These are phyloP conservation scores for Musa itinerans DNA, from an alignment of 176 grass and related monocot genomes.

Conservation along the genomic window DNA sequence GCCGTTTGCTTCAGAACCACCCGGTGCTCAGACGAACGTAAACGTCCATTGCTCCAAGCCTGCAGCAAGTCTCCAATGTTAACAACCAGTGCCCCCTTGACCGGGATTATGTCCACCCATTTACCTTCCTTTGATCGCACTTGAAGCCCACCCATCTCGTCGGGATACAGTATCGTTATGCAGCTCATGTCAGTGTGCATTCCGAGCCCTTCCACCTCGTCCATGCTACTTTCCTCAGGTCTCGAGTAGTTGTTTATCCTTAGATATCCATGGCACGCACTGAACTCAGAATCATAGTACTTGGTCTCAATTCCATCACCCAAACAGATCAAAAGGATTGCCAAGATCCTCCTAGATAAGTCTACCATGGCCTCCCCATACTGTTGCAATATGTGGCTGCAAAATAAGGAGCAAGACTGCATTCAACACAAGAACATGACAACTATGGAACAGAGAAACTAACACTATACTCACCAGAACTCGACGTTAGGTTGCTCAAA, in stretches of 20 bases:
- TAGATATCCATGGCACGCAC: constrained; percentile 2
- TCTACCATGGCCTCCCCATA: constrained; percentile 5
- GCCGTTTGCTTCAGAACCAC: neutral
- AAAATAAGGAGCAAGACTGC: neutral
- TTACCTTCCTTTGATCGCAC: neutral
- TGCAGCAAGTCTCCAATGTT: constrained; percentile 13
- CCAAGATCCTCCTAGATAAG: neutral
- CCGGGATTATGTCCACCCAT: neutral
- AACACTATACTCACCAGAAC: neutral
- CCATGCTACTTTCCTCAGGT: neutral
- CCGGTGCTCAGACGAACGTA: neutral
- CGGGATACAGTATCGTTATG: constrained; percentile 9
- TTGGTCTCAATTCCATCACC: constrained; percentile 9
- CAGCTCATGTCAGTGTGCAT: constrained; percentile 18
- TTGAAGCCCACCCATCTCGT: constrained; percentile 5
- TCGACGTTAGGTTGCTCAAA: neutral
- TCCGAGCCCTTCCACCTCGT: constrained; percentile 9
- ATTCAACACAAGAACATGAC: neutral
- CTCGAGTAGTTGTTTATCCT: constrained; percentile 12
- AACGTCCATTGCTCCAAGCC: constrained; percentile 2
- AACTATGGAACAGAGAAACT: neutral
- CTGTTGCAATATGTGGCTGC: neutral
- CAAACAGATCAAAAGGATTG: constrained; percentile 4
- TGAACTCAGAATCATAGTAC: constrained; percentile 12
- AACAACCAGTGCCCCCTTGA: neutral